These are phyloP conservation scores for Scutellaria minor DNA, from an alignment of 257 asterid genomes.

Conservation along the genomic window DNA sequence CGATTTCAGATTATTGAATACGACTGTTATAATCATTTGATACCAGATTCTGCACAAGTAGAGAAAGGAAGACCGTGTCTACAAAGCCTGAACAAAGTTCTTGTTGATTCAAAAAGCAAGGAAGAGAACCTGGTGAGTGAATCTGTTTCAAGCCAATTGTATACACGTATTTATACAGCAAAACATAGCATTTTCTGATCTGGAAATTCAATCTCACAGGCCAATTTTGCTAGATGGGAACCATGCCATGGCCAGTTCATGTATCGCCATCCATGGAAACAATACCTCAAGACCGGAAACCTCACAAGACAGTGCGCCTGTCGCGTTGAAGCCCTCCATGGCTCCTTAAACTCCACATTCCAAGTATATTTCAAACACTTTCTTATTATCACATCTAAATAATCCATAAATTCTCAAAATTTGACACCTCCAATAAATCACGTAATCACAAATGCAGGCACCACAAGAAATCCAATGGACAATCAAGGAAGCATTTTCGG, in stretches of 20 bases:
- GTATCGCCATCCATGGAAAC: slow-evolving; percentile 87
- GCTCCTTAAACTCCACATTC: slow-evolving; percentile 49
- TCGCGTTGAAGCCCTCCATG: slow-evolving; percentile 55
- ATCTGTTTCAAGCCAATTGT: background rate
- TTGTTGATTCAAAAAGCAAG: slow-evolving; percentile 58
- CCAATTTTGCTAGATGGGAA: slow-evolving; percentile 86
- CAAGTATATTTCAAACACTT: slow-evolving; percentile 42
- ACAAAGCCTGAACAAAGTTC: slow-evolving; percentile 47
- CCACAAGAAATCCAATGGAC: slow-evolving; percentile 40
- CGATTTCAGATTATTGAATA: background rate
- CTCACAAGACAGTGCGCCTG: slow-evolving; percentile 69
- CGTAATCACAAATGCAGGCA: slow-evolving; percentile 40
- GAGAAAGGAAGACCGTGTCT: slow-evolving; percentile 32
- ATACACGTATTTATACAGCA: background rate
- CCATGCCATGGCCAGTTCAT: slow-evolving; percentile 81
- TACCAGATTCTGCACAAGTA: slow-evolving; percentile 35
- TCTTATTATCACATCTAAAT: background rate
- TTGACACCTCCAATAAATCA: background rate
- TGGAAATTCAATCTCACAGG: slow-evolving; percentile 45
- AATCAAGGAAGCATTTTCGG: slow-evolving; percentile 38
- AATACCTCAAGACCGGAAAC: slow-evolving; percentile 68
- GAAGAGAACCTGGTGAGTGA: slow-evolving; percentile 72
- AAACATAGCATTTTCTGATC: slow-evolving; percentile 4
- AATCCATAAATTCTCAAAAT: slow-evolving; percentile 2
- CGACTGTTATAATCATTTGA: slow-evolving; percentile 9